A percentile compares a stretch with the other conserved stretches of the same genome.
Evolutionary conservation across 2,329 filamentous ascomycete species (phyloP).

Genomic region (Cercospora brassicicola): DNA sequence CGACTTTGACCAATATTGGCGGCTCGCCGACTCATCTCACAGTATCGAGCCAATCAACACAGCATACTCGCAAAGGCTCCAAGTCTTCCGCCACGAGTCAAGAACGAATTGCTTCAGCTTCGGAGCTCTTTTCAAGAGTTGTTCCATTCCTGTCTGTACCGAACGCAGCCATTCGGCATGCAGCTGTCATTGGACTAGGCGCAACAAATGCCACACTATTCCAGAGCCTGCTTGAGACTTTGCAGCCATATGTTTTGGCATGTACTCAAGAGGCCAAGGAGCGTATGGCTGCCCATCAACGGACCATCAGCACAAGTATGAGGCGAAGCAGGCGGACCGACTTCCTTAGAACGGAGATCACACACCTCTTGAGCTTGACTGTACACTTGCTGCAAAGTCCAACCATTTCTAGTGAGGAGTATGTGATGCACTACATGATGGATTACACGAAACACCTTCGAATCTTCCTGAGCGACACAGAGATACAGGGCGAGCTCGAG

Average conservation of each 20-base stretch:
- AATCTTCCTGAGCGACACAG: conserved; percentile 89
- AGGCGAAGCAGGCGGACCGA: conserved; percentile 82
- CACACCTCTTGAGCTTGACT: conserved; percentile 91
- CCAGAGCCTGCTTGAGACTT: conserved; percentile 80
- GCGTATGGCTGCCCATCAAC: conserved; percentile 72
- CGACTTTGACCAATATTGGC: conserved; percentile 73
- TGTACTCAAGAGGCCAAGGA: conserved; percentile 88
- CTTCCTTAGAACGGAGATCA: conserved; percentile 85
- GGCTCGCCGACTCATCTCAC: conserved; percentile 63
- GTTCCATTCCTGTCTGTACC: conserved; percentile 82
- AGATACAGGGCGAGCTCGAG: conserved; percentile 91
- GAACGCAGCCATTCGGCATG: conserved; percentile 78
- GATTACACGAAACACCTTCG: conserved; percentile 89
- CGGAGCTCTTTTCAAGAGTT: conserved; percentile 85
- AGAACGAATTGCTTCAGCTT: conserved; percentile 81
- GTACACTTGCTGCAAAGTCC: conserved; percentile 79
- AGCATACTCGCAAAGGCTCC: conserved; percentile 81
- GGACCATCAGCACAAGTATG: conserved; percentile 73
- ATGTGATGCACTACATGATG: conserved; percentile 84
- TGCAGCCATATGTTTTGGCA: conserved; percentile 80
- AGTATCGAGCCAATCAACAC: conserved; percentile 54
- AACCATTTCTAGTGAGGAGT: conserved; percentile 74
- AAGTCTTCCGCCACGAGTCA: conserved; percentile 63
- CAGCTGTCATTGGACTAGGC: conserved; percentile 86
- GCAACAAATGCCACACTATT: conserved; percentile 96